phyloP scores from a whole-genome alignment of 371 early-diverging fungal species.

The Cokeromyces recurvatus region DNA sequence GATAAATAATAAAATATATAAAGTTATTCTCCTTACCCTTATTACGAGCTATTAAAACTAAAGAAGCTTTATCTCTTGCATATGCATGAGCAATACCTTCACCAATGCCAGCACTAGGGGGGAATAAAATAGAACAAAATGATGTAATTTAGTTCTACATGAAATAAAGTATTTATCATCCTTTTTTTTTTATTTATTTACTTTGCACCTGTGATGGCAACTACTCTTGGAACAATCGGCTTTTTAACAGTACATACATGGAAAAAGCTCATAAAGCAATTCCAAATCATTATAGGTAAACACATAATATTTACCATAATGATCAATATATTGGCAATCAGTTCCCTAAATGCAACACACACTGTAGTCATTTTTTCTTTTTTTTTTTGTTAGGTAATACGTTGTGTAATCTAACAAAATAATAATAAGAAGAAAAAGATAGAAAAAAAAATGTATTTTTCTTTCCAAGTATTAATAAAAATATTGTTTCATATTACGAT shows the following conservation, averaged over 20 bases:
- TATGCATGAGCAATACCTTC: conserved; percentile 15
- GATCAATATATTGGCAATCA: conserved; percentile 5
- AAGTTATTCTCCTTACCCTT: too few species aligned
- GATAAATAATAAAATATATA: too few species aligned
- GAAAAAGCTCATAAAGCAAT: not conserved
- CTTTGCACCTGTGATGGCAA: conserved; percentile 21
- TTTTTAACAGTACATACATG: not conserved
- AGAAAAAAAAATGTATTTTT: too few species aligned
- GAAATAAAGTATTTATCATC: not conserved
- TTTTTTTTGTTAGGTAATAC: too few species aligned
- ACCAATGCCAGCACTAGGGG: conserved; percentile 21
- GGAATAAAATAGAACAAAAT: not conserved
- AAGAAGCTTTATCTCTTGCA: conserved; percentile 10
- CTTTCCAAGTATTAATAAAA: too few species aligned
- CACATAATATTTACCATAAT: conserved; percentile 1
- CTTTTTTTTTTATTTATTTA: conserved; percentile 1
- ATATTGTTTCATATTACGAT: too few species aligned
- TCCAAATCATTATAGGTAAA: conserved; percentile 10
- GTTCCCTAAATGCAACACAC: conserved; percentile 7
- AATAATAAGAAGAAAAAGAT: too few species aligned
- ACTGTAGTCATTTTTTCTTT: conserved; percentile 12
- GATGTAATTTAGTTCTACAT: not conserved
- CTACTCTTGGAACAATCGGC: conserved; percentile 7
- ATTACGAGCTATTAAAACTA: conserved; percentile 17
- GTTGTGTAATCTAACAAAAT: too few species aligned